These are phyloP conservation scores for Rosa persica DNA, from an alignment of 306 rosid species.

Conservation along the genomic window DNA sequence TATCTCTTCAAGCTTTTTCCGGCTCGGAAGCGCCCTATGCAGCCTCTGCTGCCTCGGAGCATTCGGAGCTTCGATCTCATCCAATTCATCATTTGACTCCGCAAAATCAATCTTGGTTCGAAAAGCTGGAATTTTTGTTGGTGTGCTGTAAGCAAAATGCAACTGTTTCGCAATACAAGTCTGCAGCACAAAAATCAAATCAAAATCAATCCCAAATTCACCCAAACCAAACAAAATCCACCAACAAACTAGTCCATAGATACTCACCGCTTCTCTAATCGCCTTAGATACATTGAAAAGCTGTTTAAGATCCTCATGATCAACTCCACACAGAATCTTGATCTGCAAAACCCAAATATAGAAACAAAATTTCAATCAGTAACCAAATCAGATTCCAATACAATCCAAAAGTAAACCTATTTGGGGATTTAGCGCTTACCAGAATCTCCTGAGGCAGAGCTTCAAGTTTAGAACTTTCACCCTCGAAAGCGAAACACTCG, in stretches of 20 bases:
- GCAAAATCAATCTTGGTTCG: constrained; percentile 30
- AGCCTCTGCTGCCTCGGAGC: constrained; percentile 43
- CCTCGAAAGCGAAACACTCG: neutral
- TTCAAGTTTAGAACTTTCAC: constrained; percentile 44
- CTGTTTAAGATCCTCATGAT: constrained; percentile 69
- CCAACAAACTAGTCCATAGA: neutral
- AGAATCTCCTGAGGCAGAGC: constrained; percentile 66
- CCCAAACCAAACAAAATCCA: neutral
- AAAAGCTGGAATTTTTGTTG: constrained; percentile 46
- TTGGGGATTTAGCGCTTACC: neutral
- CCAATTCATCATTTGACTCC: constrained; percentile 17
- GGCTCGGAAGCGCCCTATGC: constrained; percentile 22
- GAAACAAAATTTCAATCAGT: neutral
- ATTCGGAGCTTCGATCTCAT: constrained; percentile 56
- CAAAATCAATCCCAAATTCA: constrained; percentile 1
- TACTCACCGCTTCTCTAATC: constrained; percentile 59
- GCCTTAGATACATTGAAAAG: constrained; percentile 59
- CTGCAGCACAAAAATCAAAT: constrained; percentile 41
- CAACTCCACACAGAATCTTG: constrained; percentile 56
- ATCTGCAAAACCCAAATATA: constrained; percentile 36
- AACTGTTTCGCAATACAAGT: constrained; percentile 45
- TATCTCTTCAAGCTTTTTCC: constrained; percentile 42
- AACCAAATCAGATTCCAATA: neutral
- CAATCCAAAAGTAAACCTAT: no score
- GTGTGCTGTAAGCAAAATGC: constrained; percentile 66